Percentiles rank a stretch among this genome's conserved stretches.
Conservation (phyloP, 1,284 basidiomycete species). For the Mycena citricolor region DNA sequence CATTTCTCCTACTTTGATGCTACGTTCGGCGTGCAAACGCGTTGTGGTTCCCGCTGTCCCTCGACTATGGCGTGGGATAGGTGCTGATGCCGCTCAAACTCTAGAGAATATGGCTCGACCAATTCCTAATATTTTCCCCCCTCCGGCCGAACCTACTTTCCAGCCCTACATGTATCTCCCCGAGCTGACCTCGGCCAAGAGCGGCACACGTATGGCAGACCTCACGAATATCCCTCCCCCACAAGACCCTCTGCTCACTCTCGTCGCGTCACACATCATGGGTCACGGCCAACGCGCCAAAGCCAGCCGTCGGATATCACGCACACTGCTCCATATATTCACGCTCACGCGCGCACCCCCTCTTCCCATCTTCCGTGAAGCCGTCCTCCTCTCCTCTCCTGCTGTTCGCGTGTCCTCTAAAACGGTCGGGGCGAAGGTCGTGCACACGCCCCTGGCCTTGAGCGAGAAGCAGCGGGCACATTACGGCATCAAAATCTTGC, state of each 20-base stretch:
- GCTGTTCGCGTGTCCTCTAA: slow-evolving; percentile 57
- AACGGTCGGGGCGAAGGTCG: slow-evolving; percentile 57
- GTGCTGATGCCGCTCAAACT: too few species aligned
- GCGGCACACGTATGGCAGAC: slow-evolving; percentile 9
- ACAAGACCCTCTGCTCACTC: slow-evolving; percentile 74
- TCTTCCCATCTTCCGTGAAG: slow-evolving; percentile 74
- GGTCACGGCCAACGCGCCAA: slow-evolving; percentile 66
- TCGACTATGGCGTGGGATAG: too few species aligned
- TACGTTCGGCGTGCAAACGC: too few species aligned
- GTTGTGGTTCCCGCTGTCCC: too few species aligned
- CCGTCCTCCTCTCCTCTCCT: slow-evolving; percentile 66
- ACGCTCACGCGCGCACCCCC: slow-evolving; percentile 73
- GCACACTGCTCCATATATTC: slow-evolving; percentile 70
- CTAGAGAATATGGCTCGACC: too few species aligned
- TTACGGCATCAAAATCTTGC: slow-evolving; percentile 65
- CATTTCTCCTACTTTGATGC: too few species aligned
- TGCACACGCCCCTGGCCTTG: slow-evolving; percentile 67
- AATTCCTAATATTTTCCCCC: neutral
- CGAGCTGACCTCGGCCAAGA: neutral
- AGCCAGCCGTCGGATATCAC: slow-evolving; percentile 58
- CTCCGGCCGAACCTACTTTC: neutral
- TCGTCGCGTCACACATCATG: slow-evolving; percentile 69
- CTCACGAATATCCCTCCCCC: slow-evolving; percentile 66
- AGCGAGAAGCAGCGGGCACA: slow-evolving; percentile 76
- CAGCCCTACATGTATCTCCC: slow-evolving; percentile 17